Evolutionary conservation across 108 stramenopile genomes (phyloP), one percentile per base, ranked within the genome.

Genomic region (Aurantiochytrium sp.): DNA sequence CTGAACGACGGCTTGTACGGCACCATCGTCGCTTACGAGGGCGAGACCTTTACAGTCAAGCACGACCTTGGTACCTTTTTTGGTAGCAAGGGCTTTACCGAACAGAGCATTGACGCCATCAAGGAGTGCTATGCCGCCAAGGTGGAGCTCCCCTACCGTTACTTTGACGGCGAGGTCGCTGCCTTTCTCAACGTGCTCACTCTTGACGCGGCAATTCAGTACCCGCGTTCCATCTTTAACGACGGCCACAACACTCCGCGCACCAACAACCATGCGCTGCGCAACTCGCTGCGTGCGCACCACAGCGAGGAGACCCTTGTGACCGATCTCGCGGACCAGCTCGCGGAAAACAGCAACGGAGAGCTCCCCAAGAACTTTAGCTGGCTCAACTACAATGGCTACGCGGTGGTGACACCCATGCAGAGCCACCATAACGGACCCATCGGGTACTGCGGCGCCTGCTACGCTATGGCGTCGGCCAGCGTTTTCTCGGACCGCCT

Each of bases 361-460:
- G 64, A 69, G 25, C 64, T 69, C 1, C 64, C 64, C 64, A 69
- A 69, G 64, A 18, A 47, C 1, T 83, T 83, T 4, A 53, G 49
- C 51, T 83, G 51, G 49, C 45, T 83, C 49, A 47, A 83, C 76
- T 53, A 83, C 49, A 53, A 83, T 3, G 76, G 76, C 8, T 53
- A 83, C 49, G 45, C 76, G 18, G 45, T 53, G 49, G 51, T 83
- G 49, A 83, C 76, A 0, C 76, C 76, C 19, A 53, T 83, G 76
- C 76, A 83, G 76, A 83, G 76, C 76, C 76, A 83, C 76, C 76
- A 83, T 45, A 83, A 83, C 51, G 76, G 76, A 2, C 76, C 76
- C 51, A 69, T 4, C 35, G 76, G 76, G 16, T 83, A 83, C 76
- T 83, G 76, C 51, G 76, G 76, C 8, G 76, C 76, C 19, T 83